A percentile compares a stretch with the other conserved stretches of the same genome.
Evolutionary conservation across 164 flowering plant genomes (phyloP).

Genomic region (Magnolia officinalis): DNA sequence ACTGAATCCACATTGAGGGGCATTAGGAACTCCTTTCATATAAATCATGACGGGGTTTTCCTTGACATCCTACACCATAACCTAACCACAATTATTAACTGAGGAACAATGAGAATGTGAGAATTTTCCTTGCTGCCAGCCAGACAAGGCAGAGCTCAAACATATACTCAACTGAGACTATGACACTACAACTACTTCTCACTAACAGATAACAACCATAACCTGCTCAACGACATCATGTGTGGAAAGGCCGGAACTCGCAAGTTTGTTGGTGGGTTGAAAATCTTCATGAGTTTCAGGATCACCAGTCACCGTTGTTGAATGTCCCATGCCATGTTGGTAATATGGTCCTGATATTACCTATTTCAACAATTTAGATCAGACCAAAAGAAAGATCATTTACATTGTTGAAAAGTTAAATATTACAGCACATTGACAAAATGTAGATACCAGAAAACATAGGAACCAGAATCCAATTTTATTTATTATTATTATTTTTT

Average conservation of each 20-base stretch:
- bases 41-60: conserved; percentile 86
- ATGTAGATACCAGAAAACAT: neutral
- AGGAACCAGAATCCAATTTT: no score
- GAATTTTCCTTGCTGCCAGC: neutral
- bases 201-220: neutral
- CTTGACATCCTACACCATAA: conserved; percentile 69
- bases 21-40: conserved; percentile 90
- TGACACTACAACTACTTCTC: no score
- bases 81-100: neutral
- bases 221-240: conserved; percentile 82
- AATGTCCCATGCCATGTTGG: conserved; percentile 11
- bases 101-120: neutral
- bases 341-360: conserved; percentile 6
- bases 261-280: conserved; percentile 59
- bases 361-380: neutral
- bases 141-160: neutral
- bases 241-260: conserved; percentile 38
- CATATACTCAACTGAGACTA: no score
- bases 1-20: conserved; percentile 90
- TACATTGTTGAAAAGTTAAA: neutral
- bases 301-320: conserved; percentile 50
- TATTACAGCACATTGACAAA: neutral
- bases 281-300: conserved; percentile 91
- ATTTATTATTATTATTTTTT: no score
- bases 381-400: neutral